Conservation (phyloP, 257 asterid genomes). For the Solanum sitiens region DNA sequence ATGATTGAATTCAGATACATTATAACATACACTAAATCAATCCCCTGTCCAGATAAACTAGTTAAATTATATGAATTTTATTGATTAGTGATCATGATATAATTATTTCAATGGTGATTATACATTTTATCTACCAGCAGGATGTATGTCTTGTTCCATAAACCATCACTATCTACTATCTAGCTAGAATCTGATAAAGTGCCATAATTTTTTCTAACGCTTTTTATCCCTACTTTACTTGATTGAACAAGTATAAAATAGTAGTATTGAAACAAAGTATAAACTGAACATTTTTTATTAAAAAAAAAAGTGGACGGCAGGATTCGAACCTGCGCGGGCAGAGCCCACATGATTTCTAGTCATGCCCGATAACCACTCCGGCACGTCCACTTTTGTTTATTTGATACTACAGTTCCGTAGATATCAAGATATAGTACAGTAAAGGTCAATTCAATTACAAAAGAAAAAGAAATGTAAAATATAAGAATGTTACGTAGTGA, state of each 20-base stretch:
- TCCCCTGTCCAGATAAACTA: background rate
- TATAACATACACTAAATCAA: background rate
- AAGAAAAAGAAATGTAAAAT: background rate
- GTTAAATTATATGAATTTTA: background rate
- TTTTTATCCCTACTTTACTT: background rate
- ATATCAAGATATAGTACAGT: background rate
- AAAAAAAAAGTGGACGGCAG: no score
- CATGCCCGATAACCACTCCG: slow-evolving; percentile 99
- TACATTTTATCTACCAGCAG: no score
- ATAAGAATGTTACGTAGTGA: background rate
- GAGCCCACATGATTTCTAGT: slow-evolving; percentile 99
- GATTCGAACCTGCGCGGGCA: slow-evolving; percentile 99
- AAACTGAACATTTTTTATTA: no score
- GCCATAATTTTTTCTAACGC: background rate
- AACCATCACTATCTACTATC: background rate
- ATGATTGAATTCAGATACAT: background rate
- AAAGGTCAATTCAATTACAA: background rate
- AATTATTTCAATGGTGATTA: background rate
- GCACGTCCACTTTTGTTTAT: slow-evolving; percentile 15
- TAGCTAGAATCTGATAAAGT: background rate
- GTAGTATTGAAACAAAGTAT: background rate
- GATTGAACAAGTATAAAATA: background rate
- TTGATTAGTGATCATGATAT: background rate
- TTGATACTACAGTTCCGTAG: background rate
- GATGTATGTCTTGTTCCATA: background rate